Conservation (phyloP, 108 stramenopile genomes). For the Cyclotella baltica region DNA sequence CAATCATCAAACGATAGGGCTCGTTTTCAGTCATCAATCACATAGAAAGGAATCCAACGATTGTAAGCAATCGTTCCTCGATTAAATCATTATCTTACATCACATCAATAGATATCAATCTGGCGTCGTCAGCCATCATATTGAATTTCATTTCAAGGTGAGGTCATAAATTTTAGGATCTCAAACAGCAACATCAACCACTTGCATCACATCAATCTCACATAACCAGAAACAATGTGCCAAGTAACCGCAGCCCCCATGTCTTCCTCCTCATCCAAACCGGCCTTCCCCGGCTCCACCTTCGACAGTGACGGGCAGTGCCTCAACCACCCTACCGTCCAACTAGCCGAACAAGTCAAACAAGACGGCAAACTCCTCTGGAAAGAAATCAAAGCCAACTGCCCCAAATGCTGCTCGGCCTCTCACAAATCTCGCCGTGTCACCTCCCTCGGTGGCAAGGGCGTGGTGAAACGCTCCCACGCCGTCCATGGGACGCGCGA, state of each 20-base stretch:
- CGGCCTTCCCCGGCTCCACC: constrained; percentile 43
- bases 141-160: background rate
- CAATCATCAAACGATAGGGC: no score
- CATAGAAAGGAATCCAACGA: background rate
- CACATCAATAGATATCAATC: background rate
- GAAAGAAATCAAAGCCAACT: constrained; percentile 53
- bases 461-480: constrained; percentile 36
- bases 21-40: background rate
- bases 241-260: background rate
- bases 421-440: constrained; percentile 54
- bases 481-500: constrained; percentile 39
- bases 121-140: background rate
- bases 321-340: constrained; percentile 26
- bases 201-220: background rate
- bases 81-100: background rate
- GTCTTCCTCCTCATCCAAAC: background rate
- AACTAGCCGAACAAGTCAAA: constrained; percentile 43
- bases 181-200: no score
- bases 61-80: background rate
- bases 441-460: constrained; percentile 52
- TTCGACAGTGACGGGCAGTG: constrained; percentile 47
- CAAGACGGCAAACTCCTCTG: constrained; percentile 51
- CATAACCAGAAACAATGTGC: background rate
- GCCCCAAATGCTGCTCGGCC: constrained; percentile 45
- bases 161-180: background rate